Conservation (phyloP, 352 stramenopile genomes). For the Globisporangium viniferum region DNA sequence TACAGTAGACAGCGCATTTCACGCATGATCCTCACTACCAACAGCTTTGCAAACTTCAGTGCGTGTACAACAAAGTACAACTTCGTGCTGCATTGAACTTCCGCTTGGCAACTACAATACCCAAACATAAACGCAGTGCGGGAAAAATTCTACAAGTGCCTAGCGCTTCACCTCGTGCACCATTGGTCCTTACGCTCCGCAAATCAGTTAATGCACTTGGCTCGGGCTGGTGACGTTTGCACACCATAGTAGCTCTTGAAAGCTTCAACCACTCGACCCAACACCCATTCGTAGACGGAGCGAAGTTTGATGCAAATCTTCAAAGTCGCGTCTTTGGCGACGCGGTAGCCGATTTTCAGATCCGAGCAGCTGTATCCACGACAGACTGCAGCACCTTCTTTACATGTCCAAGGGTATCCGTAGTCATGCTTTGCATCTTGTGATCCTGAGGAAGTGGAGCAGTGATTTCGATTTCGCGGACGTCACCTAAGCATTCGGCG, state of each 20-base stretch:
- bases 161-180: neutral
- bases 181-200: neutral
- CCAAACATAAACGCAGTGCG: neutral
- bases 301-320: neutral
- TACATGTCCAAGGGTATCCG: neutral
- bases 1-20: no score
- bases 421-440: neutral
- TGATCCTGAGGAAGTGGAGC: neutral
- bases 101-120: neutral
- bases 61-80: neutral
- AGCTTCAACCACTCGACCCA: neutral
- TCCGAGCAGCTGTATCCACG: neutral
- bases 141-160: neutral
- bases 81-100: neutral
- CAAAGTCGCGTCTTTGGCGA: neutral
- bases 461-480: neutral
- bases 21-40: neutral
- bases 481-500: neutral
- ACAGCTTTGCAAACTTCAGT: neutral
- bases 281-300: neutral
- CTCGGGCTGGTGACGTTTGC: neutral
- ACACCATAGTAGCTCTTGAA: neutral
- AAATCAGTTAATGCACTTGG: neutral
- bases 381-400: neutral
- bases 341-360: neutral